Evolutionary conservation across 2,329 filamentous ascomycete genomes (phyloP).

Genomic region (Ophiosphaerella narmari): DNA sequence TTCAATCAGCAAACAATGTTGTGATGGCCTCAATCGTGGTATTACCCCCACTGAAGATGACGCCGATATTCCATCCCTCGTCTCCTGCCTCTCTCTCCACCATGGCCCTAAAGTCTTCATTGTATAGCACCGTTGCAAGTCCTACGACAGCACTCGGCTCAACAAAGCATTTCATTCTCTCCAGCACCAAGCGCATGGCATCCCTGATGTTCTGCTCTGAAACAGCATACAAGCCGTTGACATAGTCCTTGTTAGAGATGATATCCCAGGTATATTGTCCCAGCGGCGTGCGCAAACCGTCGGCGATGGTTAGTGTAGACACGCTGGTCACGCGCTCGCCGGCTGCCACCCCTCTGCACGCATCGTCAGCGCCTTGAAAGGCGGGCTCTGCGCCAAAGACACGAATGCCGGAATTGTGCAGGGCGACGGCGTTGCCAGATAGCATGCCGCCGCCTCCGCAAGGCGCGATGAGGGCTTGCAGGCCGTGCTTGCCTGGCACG

Average conservation of each 20-base stretch:
- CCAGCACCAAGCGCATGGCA: conserved; percentile 77
- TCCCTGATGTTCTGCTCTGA: conserved; percentile 79
- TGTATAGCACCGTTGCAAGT: conserved; percentile 79
- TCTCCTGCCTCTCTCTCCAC: conserved; percentile 73
- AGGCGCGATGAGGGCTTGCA: conserved; percentile 71
- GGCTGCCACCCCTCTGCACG: conserved; percentile 67
- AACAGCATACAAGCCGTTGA: conserved; percentile 73
- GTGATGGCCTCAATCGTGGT: conserved; percentile 65
- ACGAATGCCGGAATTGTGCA: conserved; percentile 69
- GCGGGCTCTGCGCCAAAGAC: conserved; percentile 89
- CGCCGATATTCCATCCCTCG: conserved; percentile 72
- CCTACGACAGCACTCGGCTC: conserved; percentile 88
- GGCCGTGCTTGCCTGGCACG: conserved; percentile 21
- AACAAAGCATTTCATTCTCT: conserved; percentile 87
- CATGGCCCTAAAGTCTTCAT: conserved; percentile 74
- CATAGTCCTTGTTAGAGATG: conserved; percentile 72
- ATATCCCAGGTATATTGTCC: conserved; percentile 77
- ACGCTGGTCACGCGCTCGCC: conserved; percentile 70
- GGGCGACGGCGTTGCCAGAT: conserved; percentile 77
- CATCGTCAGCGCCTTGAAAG: conserved; percentile 85
- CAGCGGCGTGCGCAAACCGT: conserved; percentile 84
- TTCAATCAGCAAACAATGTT: conserved; percentile 56
- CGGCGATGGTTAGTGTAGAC: conserved; percentile 79
- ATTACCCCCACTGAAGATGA: conserved; percentile 68
- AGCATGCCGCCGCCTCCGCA: conserved; percentile 90